phyloP scores from a whole-genome alignment of 2,329 filamentous ascomycete genomes.

The Coniochaeta sp. region DNA sequence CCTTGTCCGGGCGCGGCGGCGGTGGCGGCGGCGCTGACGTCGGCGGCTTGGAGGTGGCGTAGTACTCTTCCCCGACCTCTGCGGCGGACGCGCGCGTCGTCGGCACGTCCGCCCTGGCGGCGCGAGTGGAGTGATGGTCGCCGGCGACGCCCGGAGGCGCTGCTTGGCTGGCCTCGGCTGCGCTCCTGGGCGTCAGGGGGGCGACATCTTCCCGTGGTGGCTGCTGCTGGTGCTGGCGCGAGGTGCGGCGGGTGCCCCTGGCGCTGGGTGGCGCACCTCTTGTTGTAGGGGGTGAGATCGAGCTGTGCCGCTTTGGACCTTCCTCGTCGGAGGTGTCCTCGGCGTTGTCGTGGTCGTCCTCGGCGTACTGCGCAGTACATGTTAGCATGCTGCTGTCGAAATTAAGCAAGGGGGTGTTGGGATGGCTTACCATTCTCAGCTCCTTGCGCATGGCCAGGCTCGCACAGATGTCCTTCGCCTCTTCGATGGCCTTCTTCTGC shows the following conservation, averaged over 20 bases:
- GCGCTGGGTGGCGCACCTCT: not conserved
- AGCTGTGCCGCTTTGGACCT: conserved; percentile 7
- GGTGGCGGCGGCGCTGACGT: conserved; percentile 20
- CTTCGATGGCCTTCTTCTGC: conserved; percentile 43
- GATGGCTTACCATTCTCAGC: conserved; percentile 23
- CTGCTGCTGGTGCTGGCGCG: not conserved
- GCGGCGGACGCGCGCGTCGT: not conserved
- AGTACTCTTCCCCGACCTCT: not conserved
- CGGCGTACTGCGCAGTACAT: conserved; percentile 13
- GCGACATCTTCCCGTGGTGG: conserved; percentile 3
- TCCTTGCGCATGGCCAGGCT: conserved; percentile 45
- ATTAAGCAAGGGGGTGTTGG: rapidly evolving
- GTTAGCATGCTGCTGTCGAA: not conserved
- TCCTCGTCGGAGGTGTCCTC: conserved; percentile 22
- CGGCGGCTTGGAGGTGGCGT: conserved; percentile 7
- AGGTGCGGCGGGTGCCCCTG: conserved; percentile 1
- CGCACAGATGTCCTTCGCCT: conserved; percentile 41
- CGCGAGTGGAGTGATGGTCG: not conserved
- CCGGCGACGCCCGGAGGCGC: not conserved
- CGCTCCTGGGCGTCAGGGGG: not conserved
- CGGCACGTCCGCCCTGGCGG: not conserved
- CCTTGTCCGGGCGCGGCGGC: conserved; percentile 24
- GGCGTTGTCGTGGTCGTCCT: conserved; percentile 15
- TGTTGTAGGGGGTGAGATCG: not conserved
- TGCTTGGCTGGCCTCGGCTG: conserved; percentile 6